Evolutionary conservation across 2,329 filamentous ascomycete genomes (phyloP), one percentile per base, ranked within the genome.

Genomic region (Waltergamsia citrina): DNA sequence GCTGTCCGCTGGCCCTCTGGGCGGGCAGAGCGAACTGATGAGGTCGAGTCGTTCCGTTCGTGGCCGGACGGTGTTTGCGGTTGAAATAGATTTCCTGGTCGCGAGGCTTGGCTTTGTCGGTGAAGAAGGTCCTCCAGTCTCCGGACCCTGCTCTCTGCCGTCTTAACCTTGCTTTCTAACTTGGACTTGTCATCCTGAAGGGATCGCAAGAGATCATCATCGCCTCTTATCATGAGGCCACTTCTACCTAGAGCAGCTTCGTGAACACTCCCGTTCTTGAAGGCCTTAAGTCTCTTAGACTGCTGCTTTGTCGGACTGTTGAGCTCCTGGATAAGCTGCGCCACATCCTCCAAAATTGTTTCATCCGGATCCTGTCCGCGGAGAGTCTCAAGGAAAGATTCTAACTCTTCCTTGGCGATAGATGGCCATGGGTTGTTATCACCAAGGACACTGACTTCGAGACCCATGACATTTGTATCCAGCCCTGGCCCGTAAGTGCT

Each of bases 251-350:
- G 71, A 3, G 76, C 77, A n/a, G 81, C 81, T 52, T 96, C 92
- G 48, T 95, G 87, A 24, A 96, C 74, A 51, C 92, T 96, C 12
- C 92, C 92, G 51, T 93, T 92, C 53, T 95, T 95, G 65, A 98
- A 96, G 5, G 86, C 87, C 54, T 90, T 94, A 6, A 92, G 75
- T 37, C 86, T 77, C 56, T 86, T 88, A 40, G 80, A 75, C 51
- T 94, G 88, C 53, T 92, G 85, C 46, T 82, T 86, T 1, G 85
- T 92, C 3, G 90, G 87, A 36, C 73, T 76, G 51, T 80, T 80
- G 11, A 96, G 67, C 35, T 94, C 87, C 40, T 79, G 78, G 39
- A 93, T 71, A 14, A 87, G 73, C 49, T 86, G 84, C 4, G 69
- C 64, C 22, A 96, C 68, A 33, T 94, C 85, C 9, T 78, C 69